Evolutionary conservation across 1,284 basidiomycete species (phyloP).

Genomic region (Boletus sp.): DNA sequence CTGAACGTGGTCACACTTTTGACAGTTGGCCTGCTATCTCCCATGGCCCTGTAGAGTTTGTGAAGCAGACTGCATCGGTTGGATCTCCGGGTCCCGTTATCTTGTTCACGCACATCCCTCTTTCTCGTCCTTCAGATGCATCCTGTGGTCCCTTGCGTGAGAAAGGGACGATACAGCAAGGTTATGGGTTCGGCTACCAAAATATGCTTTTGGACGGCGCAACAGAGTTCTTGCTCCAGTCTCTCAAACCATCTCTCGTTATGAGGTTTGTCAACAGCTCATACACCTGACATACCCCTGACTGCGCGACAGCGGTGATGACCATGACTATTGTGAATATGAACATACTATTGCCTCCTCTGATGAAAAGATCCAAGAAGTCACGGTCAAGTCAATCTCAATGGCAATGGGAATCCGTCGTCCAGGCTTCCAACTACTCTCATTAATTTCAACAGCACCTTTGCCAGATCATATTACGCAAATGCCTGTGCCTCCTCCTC

Average conservation of each 20-base stretch:
- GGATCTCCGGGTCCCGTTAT: slow-evolving; percentile 49
- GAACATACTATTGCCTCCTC: slow-evolving; percentile 43
- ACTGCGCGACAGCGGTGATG: slow-evolving; percentile 62
- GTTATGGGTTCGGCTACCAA: slow-evolving; percentile 79
- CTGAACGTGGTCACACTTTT: slow-evolving; percentile 46
- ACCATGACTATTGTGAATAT: slow-evolving; percentile 86
- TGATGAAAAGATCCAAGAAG: slow-evolving; percentile 46
- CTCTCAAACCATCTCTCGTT: slow-evolving; percentile 60
- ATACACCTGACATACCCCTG: background rate
- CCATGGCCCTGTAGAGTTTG: slow-evolving; percentile 68
- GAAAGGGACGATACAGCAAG: slow-evolving; percentile 64
- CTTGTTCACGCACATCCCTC: slow-evolving; percentile 79
- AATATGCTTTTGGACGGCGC: slow-evolving; percentile 74
- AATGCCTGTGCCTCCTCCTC: slow-evolving; percentile 20
- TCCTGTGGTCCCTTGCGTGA: slow-evolving; percentile 76
- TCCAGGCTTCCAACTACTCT: slow-evolving; percentile 85
- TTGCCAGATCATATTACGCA: slow-evolving; percentile 27
- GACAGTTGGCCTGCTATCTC: slow-evolving; percentile 58
- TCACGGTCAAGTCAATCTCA: slow-evolving; percentile 84
- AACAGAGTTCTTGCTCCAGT: slow-evolving; percentile 64
- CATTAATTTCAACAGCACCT: slow-evolving; percentile 51
- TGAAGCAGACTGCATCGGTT: slow-evolving; percentile 49
- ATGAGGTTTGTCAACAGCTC: slow-evolving; percentile 56
- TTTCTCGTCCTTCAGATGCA: slow-evolving; percentile 66
- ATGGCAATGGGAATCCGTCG: slow-evolving; percentile 71